Evolutionary conservation across 2,329 filamentous ascomycete species (phyloP).

Genomic region (Neopestalotiopsis sp.): DNA sequence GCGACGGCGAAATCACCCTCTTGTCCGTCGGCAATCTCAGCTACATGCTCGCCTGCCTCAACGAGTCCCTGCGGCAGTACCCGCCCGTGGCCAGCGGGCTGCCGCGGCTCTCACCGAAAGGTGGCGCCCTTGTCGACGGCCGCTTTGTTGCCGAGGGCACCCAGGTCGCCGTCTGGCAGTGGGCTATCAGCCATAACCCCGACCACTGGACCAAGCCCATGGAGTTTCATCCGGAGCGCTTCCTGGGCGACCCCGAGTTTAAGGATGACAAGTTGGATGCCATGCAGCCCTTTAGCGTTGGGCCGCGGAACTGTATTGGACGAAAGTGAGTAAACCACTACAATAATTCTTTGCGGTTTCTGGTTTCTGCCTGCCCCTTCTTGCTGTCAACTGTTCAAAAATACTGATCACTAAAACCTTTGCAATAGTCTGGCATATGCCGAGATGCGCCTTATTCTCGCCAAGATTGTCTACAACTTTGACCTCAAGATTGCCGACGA

Average conservation of each 20-base stretch:
- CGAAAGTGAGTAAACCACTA: conserved; percentile 38
- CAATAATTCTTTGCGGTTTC: not conserved
- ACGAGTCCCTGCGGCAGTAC: conserved; percentile 49
- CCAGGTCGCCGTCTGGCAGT: conserved; percentile 43
- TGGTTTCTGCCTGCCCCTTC: not conserved
- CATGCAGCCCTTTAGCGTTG: conserved; percentile 42
- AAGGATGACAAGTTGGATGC: conserved; percentile 37
- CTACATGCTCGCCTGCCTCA: conserved; percentile 48
- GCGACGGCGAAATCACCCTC: conserved; percentile 45
- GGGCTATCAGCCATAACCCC: conserved; percentile 38
- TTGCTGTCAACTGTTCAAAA: not conserved
- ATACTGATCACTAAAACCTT: not conserved
- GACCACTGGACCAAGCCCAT: conserved; percentile 42
- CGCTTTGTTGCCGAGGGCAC: conserved; percentile 35
- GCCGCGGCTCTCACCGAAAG: conserved; percentile 29
- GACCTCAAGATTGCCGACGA: conserved; percentile 36
- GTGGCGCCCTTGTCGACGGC: conserved; percentile 32
- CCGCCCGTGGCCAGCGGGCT: conserved; percentile 37
- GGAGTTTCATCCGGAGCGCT: conserved; percentile 46
- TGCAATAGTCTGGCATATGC: conserved; percentile 39
- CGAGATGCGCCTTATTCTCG: conserved; percentile 44
- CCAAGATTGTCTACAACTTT: conserved; percentile 41
- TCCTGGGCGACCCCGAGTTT: conserved; percentile 36
- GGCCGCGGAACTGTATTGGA: conserved; percentile 46
- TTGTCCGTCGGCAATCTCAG: conserved; percentile 35